Conservation (phyloP, 2,329 filamentous ascomycete species). For the Fusarium nurragi region DNA sequence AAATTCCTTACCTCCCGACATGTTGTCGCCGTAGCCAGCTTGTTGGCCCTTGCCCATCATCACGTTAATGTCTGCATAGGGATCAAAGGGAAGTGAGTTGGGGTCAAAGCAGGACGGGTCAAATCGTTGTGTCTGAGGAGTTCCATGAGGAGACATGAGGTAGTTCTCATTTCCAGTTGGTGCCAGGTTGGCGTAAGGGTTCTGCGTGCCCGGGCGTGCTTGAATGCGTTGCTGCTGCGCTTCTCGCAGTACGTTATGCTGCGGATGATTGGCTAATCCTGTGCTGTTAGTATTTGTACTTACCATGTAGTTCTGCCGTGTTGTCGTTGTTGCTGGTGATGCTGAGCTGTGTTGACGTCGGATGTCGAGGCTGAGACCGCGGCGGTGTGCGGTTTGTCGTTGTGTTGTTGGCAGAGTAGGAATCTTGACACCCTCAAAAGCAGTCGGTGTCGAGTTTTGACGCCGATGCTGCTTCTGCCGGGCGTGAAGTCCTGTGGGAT, state of each 20-base stretch:
- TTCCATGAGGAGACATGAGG: constrained; percentile 64
- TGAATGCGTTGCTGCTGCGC: constrained; percentile 83
- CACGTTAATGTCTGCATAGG: constrained; percentile 56
- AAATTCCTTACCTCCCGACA: constrained; percentile 58
- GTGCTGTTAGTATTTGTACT: constrained; percentile 64
- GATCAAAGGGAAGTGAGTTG: constrained; percentile 59
- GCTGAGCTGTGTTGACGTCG: constrained; percentile 62
- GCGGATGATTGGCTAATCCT: constrained; percentile 66
- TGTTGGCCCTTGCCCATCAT: constrained; percentile 61
- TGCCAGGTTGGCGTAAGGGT: constrained; percentile 48
- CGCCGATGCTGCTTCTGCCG: constrained; percentile 71
- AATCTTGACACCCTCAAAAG: constrained; percentile 79
- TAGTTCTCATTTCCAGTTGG: constrained; percentile 62
- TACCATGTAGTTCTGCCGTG: constrained; percentile 55
- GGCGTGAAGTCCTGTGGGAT: constrained; percentile 76
- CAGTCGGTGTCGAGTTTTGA: constrained; percentile 85
- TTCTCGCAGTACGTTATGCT: constrained; percentile 84
- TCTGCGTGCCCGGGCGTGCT: constrained; percentile 75
- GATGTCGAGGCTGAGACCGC: constrained; percentile 86
- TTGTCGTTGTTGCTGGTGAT: constrained; percentile 41
- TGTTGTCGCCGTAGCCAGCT: constrained; percentile 53
- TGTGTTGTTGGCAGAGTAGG: constrained; percentile 65
- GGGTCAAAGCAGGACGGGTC: constrained; percentile 57
- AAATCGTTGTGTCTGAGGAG: constrained; percentile 64
- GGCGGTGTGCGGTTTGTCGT: constrained; percentile 70